Evolutionary conservation across 192 early-diverging fungal genomes (phyloP), one percentile per base, ranked within the genome.

Genomic region (Linnemannia hyalina): DNA sequence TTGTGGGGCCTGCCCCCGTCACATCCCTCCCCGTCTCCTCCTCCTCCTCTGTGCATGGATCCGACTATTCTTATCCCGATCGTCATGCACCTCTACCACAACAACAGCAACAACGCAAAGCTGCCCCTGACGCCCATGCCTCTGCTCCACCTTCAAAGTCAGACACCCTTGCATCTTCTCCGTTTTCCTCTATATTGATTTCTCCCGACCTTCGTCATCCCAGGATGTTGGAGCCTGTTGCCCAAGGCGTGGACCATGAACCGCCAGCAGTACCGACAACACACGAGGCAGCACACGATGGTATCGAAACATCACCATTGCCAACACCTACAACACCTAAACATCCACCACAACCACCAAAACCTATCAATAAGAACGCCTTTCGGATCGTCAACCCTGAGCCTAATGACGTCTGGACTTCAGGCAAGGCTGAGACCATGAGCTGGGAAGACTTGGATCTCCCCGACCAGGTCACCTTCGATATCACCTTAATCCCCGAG

Each of bases 381-480:
- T 80, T 86, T 35, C 63, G 73, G 0, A 63, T 86, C 54, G 63
- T 77, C n/a, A 77, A 80, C 22, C 78, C 83, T 32, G 36, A 13
- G 8, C 83, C 83, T 6, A 68, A 73, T 52, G 83, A 76, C n/a
- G 47, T 73, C 44, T 86, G 83, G 83, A 68, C 57, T 15, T 86
- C 84, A 0, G 84, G 84, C 0, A 65, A n/a, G 5, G 1, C 63
- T 15, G 63, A 57, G 26, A 57, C 47, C 2, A 63, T 81, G 32
- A 86, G 71, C 22, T 86, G 79, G 84, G 41, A 36, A 4, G 63
- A 76, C 32, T 9, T 23, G 1, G 49, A 76, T 6, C 75, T 86
- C 15, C 83, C 83, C 9, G 57, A 36, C 36, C 16, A 40, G 18
- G 70, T 79, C 20, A 86, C 83, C 16, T 70, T 77, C 38, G 83